Evolutionary conservation across 345 rosid species (phyloP).

Genomic region (Nasturtium officinale): DNA sequence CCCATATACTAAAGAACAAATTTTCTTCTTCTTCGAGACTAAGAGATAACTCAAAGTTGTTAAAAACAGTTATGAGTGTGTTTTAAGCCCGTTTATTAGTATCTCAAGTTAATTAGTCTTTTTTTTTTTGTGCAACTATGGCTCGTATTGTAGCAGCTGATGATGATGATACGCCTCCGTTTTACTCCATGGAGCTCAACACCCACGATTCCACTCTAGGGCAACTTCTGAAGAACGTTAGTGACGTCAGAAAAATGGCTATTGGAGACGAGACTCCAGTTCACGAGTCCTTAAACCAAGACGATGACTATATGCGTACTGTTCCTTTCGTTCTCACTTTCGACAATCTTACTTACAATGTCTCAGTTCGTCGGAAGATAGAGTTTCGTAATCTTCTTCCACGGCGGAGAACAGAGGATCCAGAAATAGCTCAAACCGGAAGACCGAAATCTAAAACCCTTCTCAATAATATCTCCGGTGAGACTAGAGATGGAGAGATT

Average conservation of each 20-base stretch:
- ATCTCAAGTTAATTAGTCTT: not conserved
- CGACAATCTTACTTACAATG: slow-evolving; percentile 73
- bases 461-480: slow-evolving; percentile 83
- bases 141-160: slow-evolving; percentile 46
- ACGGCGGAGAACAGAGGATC: slow-evolving; percentile 40
- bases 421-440: slow-evolving; percentile 46
- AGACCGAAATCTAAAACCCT: slow-evolving; percentile 62
- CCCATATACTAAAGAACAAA: not conserved
- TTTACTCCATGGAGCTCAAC: slow-evolving; percentile 48
- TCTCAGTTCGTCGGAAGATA: slow-evolving; percentile 60
- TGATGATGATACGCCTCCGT: slow-evolving; percentile 33
- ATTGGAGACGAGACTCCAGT: slow-evolving; percentile 81
- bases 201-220: slow-evolving; percentile 59
- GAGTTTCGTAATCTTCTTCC: slow-evolving; percentile 46
- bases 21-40: not conserved
- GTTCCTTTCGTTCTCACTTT: slow-evolving; percentile 79
- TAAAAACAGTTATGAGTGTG: slow-evolving; percentile 12
- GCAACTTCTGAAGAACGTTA: slow-evolving; percentile 71
- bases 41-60: not conserved
- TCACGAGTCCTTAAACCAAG: slow-evolving; percentile 48
- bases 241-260: slow-evolving; percentile 63
- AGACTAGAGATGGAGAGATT: slow-evolving; percentile 88
- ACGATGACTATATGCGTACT: slow-evolving; percentile 44
- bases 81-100: not conserved
- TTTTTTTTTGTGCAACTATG: slow-evolving; percentile 1